Evolutionary conservation across 345 rosid species (phyloP), one percentile per base, ranked within the genome.

Genomic region (Rhodomyrtus tomentosa): DNA sequence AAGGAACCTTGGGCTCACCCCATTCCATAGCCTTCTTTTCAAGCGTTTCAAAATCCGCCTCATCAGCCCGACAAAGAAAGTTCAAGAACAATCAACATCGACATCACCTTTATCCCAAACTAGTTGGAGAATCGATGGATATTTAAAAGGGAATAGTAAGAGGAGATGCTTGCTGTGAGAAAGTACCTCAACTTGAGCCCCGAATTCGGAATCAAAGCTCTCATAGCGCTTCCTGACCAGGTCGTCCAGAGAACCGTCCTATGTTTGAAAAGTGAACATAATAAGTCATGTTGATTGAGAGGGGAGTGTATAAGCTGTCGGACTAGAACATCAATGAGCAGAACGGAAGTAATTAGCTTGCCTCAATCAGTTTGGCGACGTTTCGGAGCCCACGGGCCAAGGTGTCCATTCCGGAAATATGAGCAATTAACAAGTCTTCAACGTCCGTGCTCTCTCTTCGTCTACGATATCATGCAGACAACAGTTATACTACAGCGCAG

Each of bases 361-460:
- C 99, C 94, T 95, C 93, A 87, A 95, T 91, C 86, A 95, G 85
- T 87, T 92, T 95, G 79, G 90, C 98, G 48, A 96, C 98, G 86
- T 91, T 97, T 84, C 93, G 92, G 36, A 97, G 90, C 73, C 99
- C 99, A 51, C 98, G 95, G 72, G 98, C 98, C 87, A 95, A 83
- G 80, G 99, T 95, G 86, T 95, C 99, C 99, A 95, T 95, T 82
- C 99, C 99, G 80, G 89, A 55, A 84, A 97, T 92, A 87, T 97
- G 93, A 88, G 96, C 94, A 83, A 95, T 92, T 92, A 97, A 97
- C 84, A 97, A 62, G 87, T 97, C 99, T 87, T 97, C 98, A 42
- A 95, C 98, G 49, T 97, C 98, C 50, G 93, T 97, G 86, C 99
- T 95, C 89, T 97, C 99, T 91, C 98, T 93, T 86, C 98, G 91